A percentile compares a stretch with the other conserved stretches of the same genome.
These are phyloP conservation scores for Gillenia trifoliata DNA, from an alignment of 306 rosid species.

Conservation along the genomic window DNA sequence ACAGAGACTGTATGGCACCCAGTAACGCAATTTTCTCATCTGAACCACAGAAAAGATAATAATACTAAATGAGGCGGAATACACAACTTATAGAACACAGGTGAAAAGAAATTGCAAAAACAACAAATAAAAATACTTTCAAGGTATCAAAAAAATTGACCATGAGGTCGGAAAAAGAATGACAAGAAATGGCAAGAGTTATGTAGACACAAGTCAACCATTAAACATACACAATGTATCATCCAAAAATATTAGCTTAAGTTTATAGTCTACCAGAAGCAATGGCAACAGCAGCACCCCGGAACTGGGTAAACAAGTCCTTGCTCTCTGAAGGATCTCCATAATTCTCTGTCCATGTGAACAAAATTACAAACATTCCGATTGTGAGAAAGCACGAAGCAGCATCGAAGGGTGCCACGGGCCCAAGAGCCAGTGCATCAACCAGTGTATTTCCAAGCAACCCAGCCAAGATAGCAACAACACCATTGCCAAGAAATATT, in stretches of 20 bases:
- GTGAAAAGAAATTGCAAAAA: background rate
- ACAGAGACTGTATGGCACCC: constrained; percentile 90
- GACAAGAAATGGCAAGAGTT: background rate
- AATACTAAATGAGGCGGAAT: background rate
- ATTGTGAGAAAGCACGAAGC: constrained; percentile 95
- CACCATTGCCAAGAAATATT: constrained; percentile 97
- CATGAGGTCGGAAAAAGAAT: background rate
- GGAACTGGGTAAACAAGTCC: constrained; percentile 88
- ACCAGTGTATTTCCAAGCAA: constrained; percentile 93
- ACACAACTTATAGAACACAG: background rate
- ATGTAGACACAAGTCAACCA: background rate
- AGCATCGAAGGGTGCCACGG: constrained; percentile 98
- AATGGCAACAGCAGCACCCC: constrained; percentile 96
- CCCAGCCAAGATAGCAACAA: constrained; percentile 88
- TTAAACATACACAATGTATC: background rate
- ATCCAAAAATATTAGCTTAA: background rate
- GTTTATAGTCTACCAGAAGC: constrained; percentile 68
- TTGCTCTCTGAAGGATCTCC: constrained; percentile 94
- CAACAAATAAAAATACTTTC: background rate
- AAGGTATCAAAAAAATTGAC: constrained; percentile 16
- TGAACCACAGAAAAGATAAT: constrained; percentile 19
- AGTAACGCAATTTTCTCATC: constrained; percentile 79
- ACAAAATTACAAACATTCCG: constrained; percentile 83
- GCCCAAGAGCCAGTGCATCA: constrained; percentile 81
- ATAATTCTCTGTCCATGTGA: constrained; percentile 87